Evolutionary conservation across 129 eudicot genomes (phyloP), one percentile per base, ranked within the genome.

Genomic region (Pittosporum tobira): DNA sequence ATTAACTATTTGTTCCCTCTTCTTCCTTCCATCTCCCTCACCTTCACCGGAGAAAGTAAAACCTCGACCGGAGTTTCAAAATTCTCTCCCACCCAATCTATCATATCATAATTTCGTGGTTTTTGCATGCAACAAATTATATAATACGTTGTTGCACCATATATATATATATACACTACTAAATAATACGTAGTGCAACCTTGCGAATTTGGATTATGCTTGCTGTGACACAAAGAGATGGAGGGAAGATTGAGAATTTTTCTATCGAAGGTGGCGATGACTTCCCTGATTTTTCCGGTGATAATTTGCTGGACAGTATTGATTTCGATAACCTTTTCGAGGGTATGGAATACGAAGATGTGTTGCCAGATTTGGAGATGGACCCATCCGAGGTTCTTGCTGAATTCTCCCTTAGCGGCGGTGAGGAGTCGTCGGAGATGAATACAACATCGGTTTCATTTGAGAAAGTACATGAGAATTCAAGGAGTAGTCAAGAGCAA

Each of bases 241-340:
- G 73, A 61, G 78, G 66, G 53, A 50, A 62, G 38, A 71, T 73
- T 76, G 84, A 64, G 12, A 48, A 58, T 12, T 77, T 79, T 48
- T 63, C 89, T 12, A 51, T 77, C 19, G 76, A 60, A 2, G 48
- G 61, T 0, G 71, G 49, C 3, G 84, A 63, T 13, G 94, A 77
- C 0, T 90, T 90, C 31, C 79, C 69, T 0, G 91, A 87, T 43
- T 76, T 87, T 48, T 63, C 83, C 2, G 73, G 65, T 31, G 89
- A 82, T 54, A 86, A 81, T 72, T 61, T 91, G 59, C 70, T 91
- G 2, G 99, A 87, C 37, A 87, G 91, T 70, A 87, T 93, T 62
- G 91, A 87, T 68, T 87, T 93, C n/a, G 99, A 76, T 38, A 94
- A 93, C 54, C 60, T 93, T 6, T 93, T 93, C 37, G 78, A 67